Base-by-base conservation (phyloP, 2,329 filamentous ascomycete genomes). In the Pestalotiopsis sp. region DNA sequence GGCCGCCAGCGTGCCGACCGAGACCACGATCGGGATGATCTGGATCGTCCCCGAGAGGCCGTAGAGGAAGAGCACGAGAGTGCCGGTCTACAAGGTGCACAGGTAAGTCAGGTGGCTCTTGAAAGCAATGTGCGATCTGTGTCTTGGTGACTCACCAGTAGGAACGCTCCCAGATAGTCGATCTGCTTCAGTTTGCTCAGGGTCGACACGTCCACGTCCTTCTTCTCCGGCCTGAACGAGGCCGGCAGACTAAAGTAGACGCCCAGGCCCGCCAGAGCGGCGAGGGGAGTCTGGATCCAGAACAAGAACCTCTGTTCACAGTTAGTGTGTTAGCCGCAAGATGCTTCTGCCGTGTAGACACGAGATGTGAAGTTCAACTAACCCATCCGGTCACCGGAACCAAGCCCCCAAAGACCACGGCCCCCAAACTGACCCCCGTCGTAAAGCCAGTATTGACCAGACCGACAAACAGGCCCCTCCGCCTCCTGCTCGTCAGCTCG, bases 371-470 rank as follows among this genome's bases (percentile, higher is more conserved):
- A 66, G 4, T 17, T 9, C 9, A 36, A 77, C 88, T 76, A 80
- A 92, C 90, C 92, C 93, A 96, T 75, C 93, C 93, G 23, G 90
- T 84, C 2, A 79, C 77, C 0, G 87, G 86, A 62, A 92, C 82
- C 31, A 94, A 75, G 0, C 88, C 88, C 4, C 92, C 92, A 17
- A 89, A 91, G 31, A 93, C 83, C 6, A 93, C 88, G 0, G 91
- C 92, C 1, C 92, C 92, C 1, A 92, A 84, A 0, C 91, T 90
- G 4, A 95, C 85, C 3, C 92, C 93, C 13, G 88, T 82, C 0
- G 92, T 95, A 76, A 92, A 92, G 0, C 90, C 89, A 0, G 90
- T 86, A 74, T 95, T 96, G 23, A 93, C 84, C 56, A 93, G 79
- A 1, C 93, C 93, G 70, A 97, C 88, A 68, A 90, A 92, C 23